Evolutionary conservation across 2,329 filamentous ascomycete genomes (phyloP).

Genomic region (Ophiostoma quercus): DNA sequence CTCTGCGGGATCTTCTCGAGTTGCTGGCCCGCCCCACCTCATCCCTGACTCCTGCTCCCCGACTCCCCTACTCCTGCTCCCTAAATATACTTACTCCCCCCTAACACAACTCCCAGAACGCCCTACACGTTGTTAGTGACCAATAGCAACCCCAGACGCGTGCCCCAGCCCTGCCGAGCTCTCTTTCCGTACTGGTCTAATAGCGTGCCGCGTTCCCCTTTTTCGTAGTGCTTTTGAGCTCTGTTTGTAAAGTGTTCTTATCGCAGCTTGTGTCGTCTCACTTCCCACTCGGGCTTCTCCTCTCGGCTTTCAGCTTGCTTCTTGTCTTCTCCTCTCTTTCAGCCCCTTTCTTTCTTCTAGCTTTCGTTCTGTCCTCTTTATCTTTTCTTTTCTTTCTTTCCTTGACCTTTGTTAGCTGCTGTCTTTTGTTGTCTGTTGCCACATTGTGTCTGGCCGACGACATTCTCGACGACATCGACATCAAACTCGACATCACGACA

Average conservation of each 20-base stretch:
- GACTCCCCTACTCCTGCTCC: not conserved
- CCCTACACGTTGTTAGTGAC: not conserved
- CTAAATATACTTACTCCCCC: not conserved
- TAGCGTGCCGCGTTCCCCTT: conserved; percentile 17
- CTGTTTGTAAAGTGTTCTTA: conserved; percentile 13
- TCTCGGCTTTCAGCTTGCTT: not conserved
- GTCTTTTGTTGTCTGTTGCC: not conserved
- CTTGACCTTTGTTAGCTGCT: not conserved
- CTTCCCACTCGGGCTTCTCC: not conserved
- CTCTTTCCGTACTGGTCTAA: not conserved
- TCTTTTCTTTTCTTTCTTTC: not conserved
- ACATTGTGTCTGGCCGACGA: not conserved
- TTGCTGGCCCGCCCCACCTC: not conserved
- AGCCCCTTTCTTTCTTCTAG: not conserved
- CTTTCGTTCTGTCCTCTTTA: not conserved
- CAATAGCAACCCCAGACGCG: not conserved
- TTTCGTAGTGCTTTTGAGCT: conserved; percentile 8
- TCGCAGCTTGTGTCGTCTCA: conserved; percentile 8
- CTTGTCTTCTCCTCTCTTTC: not conserved
- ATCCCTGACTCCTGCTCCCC: conserved; percentile 6
- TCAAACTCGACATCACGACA: not conserved
- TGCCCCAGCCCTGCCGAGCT: conserved; percentile 5
- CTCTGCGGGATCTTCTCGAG: not conserved
- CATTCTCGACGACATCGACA: not conserved
- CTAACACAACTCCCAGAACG: not conserved